Evolutionary conservation across 75 land plant genomes (phyloP).

Genomic region (Sequoiadendron giganteum): DNA sequence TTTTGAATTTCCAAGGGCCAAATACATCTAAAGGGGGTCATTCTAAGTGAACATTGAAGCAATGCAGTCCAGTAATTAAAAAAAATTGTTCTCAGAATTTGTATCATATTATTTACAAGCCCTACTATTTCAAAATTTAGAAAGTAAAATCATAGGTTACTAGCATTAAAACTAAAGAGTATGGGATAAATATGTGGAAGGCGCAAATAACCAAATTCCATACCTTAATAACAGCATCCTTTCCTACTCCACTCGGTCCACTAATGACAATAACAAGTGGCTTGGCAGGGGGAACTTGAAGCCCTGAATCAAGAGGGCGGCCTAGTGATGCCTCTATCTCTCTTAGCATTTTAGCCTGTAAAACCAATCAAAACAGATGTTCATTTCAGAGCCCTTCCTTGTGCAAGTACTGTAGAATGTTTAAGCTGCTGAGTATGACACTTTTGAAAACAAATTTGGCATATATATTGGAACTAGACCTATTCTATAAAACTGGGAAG

Average conservation of each 20-base stretch:
- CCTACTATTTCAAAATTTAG: not conserved
- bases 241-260: slow-evolving; percentile 98
- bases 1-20: not conserved
- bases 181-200: not conserved
- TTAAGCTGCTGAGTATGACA: not conserved
- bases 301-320: slow-evolving; percentile 46
- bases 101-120: not conserved
- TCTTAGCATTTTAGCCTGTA: slow-evolving; percentile 38
- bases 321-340: slow-evolving; percentile 75
- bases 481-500: not conserved
- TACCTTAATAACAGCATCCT: slow-evolving; percentile 94
- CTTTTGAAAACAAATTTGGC: not conserved
- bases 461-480: not conserved
- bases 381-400: not conserved
- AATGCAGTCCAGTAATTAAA: not conserved
- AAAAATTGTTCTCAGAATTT: not conserved
- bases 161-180: not conserved
- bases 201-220: not conserved
- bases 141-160: not conserved
- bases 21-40: not conserved
- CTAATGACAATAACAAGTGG: slow-evolving; percentile 90
- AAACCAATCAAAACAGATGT: not conserved
- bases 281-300: slow-evolving; percentile 50
- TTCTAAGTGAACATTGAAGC: not conserved
- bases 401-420: not conserved